Evolutionary conservation across 768 basidiomycete species (phyloP), one percentile per base, ranked within the genome.

Genomic region (Leccinum uliginosum): DNA sequence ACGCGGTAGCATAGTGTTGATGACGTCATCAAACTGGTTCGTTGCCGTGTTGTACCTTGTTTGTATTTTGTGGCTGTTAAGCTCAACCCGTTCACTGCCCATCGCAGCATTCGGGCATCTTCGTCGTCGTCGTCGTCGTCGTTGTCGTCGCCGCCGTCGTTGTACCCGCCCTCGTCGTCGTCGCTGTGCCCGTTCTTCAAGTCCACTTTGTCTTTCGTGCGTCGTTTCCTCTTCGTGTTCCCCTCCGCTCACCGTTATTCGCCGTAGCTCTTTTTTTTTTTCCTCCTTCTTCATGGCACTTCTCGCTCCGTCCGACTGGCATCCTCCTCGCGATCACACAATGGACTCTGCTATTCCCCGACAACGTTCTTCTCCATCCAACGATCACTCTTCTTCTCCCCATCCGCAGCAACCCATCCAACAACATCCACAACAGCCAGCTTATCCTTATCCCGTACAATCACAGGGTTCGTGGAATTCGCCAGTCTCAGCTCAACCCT

Each of bases 291-390:
- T 78, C 79, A 89, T 90, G 88, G 88, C 88, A 75, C 81, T 88
- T 78, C 83, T 89, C 76, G 86, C 83, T 62, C 79, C 84, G 70
- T 79, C 82, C 76, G 87, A 89, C 78, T 89, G 87, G 87, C 81
- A 81, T 63, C 80, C 78, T 63, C 78, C 80, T 68, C 80, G 80
- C 80, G 83, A 87, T 74, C 73, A 74, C 64, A 68, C 78, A 63
- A 87, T 87, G 85, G 84, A 73, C 59, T 21, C 75, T 61, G 59
- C 77, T 58, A 77, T 74, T 55, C 73, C 81, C 53, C 81, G 82
- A 59, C 84, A 84, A 68, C 84, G 82, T 61, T 78, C 83, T 47
- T 82, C 84, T 8, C 83, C 85, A 53, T 74, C 81, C 50, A 83
- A 80, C 69, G 84, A 87, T 66, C 71, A 73, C 61, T 55, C 74